Percentiles rank a stretch among this genome's conserved stretches.
Conservation (phyloP, 805 yeast genomes). For the Suhomyces tanzawaensis region DNA sequence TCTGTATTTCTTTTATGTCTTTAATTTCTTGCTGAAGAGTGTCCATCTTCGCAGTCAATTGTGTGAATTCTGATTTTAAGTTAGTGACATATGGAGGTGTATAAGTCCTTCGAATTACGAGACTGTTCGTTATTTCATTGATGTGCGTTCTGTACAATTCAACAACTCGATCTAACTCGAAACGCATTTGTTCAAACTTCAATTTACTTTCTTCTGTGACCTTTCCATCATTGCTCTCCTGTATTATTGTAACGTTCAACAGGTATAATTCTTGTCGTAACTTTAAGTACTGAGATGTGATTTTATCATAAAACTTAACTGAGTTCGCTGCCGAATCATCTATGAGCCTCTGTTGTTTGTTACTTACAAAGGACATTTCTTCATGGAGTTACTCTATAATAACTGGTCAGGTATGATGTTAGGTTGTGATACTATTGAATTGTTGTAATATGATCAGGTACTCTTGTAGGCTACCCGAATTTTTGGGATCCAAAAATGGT, state of each 20-base stretch:
- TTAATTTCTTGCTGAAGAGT: constrained; percentile 19
- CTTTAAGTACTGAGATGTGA: constrained; percentile 30
- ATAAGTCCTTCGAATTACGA: constrained; percentile 15
- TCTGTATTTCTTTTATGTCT: constrained; percentile 27
- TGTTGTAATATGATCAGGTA: too few species aligned
- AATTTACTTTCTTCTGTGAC: constrained; percentile 12
- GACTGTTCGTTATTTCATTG: constrained; percentile 15
- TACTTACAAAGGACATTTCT: constrained; percentile 27
- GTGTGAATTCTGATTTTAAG: constrained; percentile 20
- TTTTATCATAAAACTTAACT: constrained; percentile 32
- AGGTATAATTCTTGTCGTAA: constrained; percentile 31
- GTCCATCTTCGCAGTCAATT: constrained; percentile 15
- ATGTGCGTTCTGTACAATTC: constrained; percentile 28
- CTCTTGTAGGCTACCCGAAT: too few species aligned
- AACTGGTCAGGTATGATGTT: too few species aligned
- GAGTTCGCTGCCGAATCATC: constrained; percentile 29
- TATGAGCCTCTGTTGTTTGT: constrained; percentile 32
- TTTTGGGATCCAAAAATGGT: too few species aligned
- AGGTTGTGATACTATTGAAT: too few species aligned
- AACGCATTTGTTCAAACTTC: constrained; percentile 20
- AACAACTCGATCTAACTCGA: constrained; percentile 28
- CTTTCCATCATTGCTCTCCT: constrained; percentile 9
- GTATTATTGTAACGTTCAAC: constrained; percentile 12
- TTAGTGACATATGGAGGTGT: constrained; percentile 16
- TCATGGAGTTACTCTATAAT: too few species aligned